Base-by-base conservation (phyloP, 441 rosid genomes). In the Aquilaria agallochum region DNA sequence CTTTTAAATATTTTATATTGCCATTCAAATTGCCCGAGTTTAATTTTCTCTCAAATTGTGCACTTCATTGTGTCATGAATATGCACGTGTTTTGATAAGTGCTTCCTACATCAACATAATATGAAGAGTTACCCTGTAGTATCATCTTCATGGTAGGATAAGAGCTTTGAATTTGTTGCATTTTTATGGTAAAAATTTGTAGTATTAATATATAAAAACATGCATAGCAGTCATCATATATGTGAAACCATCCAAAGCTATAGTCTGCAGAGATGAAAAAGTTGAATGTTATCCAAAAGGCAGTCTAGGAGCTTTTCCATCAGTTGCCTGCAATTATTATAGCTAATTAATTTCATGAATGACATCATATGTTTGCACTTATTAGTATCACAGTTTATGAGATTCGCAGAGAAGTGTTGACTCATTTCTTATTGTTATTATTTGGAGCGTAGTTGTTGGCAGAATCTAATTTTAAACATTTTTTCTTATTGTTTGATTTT, bases 401-500 rank as follows among this genome's bases (percentile, higher is more conserved):
- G 42, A n/a, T n/a, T n/a, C n/a, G n/a, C n/a, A n/a, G n/a, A n/a
- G n/a, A n/a, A n/a, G n/a, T n/a, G n/a, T n/a, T n/a, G n/a, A n/a
- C n/a, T n/a, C n/a, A n/a, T n/a, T n/a, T n/a, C n/a, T n/a, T n/a
- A n/a, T n/a, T n/a, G n/a, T n/a, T n/a, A n/a, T n/a, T n/a, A n/a
- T n/a, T n/a, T n/a, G 47, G n/a, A 50, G 6, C 2, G 11, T 31
- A 31, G 9, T 2, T 5, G 9, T 56, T 42, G 27, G 27, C 11
- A 42, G 42, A 33, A 48, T 53, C 54, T 13, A 52, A 49, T 58
- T 56, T 62, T 13, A 30, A 5, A 36, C 7, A 34, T 32, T 52
- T 58, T 42, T 49, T 59, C 60, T 2, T 14, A 55, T 32, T 13
- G 12, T 9, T 6, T 59, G 36, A 36, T 68, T 56, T 76, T 71